Evolutionary conservation across 2,329 filamentous ascomycete genomes (phyloP), one percentile per base, ranked within the genome.

Genomic region (Exophiala oligosperma): DNA sequence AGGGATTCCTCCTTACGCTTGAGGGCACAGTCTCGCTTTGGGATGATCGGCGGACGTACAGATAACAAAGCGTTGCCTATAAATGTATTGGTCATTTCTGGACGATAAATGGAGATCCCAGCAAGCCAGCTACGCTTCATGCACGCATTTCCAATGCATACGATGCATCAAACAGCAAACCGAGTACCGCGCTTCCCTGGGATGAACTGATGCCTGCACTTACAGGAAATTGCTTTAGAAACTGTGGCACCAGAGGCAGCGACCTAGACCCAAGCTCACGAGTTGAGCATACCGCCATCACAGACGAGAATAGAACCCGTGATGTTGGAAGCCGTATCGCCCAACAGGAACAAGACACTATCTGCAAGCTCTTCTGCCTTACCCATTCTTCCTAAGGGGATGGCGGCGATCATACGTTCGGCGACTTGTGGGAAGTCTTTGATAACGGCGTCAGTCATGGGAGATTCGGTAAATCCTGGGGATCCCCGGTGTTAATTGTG

Each of bases 381-480:
- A 28, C 54, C 54, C 54, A 56, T 56, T 51, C 54, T 56, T 43
- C 54, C 47, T 41, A 56, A 29, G 11, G 54, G 54, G 12, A 41
- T 56, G 23, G 5, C 54, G 23, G 46, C 17, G 11, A 26, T 29
- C 32, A 56, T 37, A 41, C 21, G 12, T 14, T 56, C 47, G 3
- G 54, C 54, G 35, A 56, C 54, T 11, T 56, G 29, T 56, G 46
- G 46, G 14, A 56, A 55, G 28, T 40, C 32, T 35, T 35, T 49
- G 21, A 49, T 49, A 29, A 49, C 47, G 47, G 47, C 47, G 7
- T 49, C 47, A 28, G 47, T 49, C 47, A 49, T 49, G 47, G 47
- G 47, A 49, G 47, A 49, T 49, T 49, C 47, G 47, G 47, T 49
- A 49, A 49, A 49, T 49, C 47, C 47, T 49, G 47, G 47, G 47